Percentiles rank a stretch among this genome's conserved stretches.
These are phyloP conservation scores for Pelargonium myrrhifolium DNA, from an alignment of 441 rosid species.

Conservation along the genomic window DNA sequence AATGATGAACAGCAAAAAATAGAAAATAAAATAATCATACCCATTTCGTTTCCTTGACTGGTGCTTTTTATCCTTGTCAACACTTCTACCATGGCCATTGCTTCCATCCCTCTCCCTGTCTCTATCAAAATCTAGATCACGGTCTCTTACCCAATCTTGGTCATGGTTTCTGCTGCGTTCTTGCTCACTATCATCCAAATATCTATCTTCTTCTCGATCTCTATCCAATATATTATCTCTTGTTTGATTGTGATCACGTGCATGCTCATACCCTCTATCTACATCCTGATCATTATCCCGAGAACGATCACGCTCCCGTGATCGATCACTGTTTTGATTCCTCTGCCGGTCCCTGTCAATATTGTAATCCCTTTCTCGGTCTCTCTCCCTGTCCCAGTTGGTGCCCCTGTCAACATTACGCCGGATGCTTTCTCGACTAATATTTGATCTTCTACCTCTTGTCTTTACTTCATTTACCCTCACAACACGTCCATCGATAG, in stretches of 20 bases:
- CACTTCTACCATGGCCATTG: conserved; percentile 20
- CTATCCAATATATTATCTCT: conserved; percentile 35
- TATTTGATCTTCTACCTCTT: conserved; percentile 52
- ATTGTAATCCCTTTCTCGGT: conserved; percentile 45
- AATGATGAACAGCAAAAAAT: background rate
- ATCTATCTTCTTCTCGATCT: conserved; percentile 37
- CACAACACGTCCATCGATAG: conserved; percentile 61
- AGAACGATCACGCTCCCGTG: conserved; percentile 50
- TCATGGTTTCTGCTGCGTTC: conserved; percentile 27
- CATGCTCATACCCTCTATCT: conserved; percentile 41
- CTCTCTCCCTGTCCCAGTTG: conserved; percentile 39
- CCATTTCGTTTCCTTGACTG: conserved; percentile 36
- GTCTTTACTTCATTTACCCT: conserved; percentile 68
- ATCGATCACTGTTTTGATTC: conserved; percentile 45
- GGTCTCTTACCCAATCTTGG: conserved; percentile 28
- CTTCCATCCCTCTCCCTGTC: conserved; percentile 34
- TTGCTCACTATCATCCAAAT: conserved; percentile 29
- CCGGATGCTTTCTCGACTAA: conserved; percentile 32
- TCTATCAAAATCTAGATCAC: conserved; percentile 28
- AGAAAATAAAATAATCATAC: conserved; percentile 24
- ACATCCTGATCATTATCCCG: conserved; percentile 35
- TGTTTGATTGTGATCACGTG: conserved; percentile 32
- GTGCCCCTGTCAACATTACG: conserved; percentile 20
- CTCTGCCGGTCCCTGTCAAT: conserved; percentile 33
- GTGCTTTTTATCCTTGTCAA: conserved; percentile 34